Percentiles rank a stretch among this genome's conserved stretches.
Evolutionary conservation across 305 asterid genomes (phyloP).

Genomic region (Plantago rigida): DNA sequence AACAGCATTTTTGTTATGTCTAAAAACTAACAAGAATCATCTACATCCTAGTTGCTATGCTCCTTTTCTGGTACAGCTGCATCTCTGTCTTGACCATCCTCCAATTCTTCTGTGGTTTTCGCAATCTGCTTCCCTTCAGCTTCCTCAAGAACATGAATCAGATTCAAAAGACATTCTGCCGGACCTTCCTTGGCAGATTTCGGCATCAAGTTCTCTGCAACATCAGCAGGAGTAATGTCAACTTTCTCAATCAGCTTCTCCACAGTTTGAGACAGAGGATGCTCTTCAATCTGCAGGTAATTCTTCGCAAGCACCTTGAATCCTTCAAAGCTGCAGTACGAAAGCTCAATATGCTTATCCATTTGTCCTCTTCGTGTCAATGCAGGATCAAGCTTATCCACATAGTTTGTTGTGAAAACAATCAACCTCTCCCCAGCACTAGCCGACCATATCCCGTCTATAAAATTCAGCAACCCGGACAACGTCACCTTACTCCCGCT

Average conservation of each 20-base stretch:
- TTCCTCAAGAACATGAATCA: conserved; percentile 8
- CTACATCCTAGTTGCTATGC: neutral
- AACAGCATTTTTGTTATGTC: no score
- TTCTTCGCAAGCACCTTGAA: conserved; percentile 47
- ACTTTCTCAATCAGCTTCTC: conserved; percentile 35
- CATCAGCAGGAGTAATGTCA: conserved; percentile 51
- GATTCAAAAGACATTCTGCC: conserved; percentile 2
- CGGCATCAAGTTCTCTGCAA: conserved; percentile 52
- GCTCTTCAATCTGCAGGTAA: conserved; percentile 42
- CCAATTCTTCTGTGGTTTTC: neutral
- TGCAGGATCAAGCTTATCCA: conserved; percentile 51
- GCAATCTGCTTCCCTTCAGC: conserved; percentile 2
- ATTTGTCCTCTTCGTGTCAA: conserved; percentile 55
- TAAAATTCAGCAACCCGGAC: conserved; percentile 50
- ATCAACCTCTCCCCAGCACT: conserved; percentile 48
- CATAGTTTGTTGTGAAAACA: conserved; percentile 50
- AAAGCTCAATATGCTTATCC: conserved; percentile 55
- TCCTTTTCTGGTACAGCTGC: neutral
- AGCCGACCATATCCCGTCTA: conserved; percentile 55
- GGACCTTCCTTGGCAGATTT: conserved; percentile 34
- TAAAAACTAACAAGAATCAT: neutral
- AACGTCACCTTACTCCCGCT: conserved; percentile 45
- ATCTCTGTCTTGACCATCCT: conserved; percentile 1
- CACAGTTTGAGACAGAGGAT: conserved; percentile 31
- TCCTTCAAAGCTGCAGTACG: conserved; percentile 48